Evolutionary conservation across 2,329 filamentous ascomycete genomes (phyloP), one percentile per base, ranked within the genome.

Genomic region (Aspergillus pseudoglaucus): DNA sequence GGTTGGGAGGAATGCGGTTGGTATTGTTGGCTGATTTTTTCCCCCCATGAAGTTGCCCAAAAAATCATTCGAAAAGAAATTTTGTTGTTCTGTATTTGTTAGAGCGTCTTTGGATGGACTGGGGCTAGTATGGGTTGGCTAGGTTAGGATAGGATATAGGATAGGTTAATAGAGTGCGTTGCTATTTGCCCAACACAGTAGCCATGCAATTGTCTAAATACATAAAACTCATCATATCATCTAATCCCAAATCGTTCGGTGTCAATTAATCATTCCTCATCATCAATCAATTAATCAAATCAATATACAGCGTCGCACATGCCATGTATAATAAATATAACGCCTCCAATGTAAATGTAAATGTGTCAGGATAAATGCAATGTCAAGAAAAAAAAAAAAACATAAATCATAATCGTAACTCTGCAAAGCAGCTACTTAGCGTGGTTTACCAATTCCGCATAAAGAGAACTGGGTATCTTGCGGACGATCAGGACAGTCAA

Each of bases 401-500:
- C 20, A 20, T 40, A 35, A 35, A 35, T 35, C 33, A 35, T 35
- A 35, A 35, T 30, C 33, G 9, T 35, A 35, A 35, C n/a, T 8
- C 25, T 12, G 25, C 25, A 12, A 30, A 12, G 39, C 14, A 35
- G 40, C 58, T 56, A 72, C 56, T 71, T 86, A 6, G 91, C 91
- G 67, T 98, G 93, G 37, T 79, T 77, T 45, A 96, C 84, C 61
- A 98, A 89, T 65, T 95, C 88, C 44, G 86, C 83, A 63, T 96
- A 98, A 42, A 97, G 77, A 56, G 94, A 87, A 53, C 90, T 83
- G 2, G 93, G 91, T 47, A 98, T 90, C 75, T 90, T 93, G 58
- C 85, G 84, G 49, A 95, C 86, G 59, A 96, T 86, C 45, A 85
- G 84, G 57, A 96, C 83, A 0, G 91, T 91, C 48, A 94, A 80